A percentile compares a stretch with the other conserved stretches of the same genome.
Conservation (phyloP, 2,329 filamentous ascomycete genomes). For the Aureobasidium sp. region DNA sequence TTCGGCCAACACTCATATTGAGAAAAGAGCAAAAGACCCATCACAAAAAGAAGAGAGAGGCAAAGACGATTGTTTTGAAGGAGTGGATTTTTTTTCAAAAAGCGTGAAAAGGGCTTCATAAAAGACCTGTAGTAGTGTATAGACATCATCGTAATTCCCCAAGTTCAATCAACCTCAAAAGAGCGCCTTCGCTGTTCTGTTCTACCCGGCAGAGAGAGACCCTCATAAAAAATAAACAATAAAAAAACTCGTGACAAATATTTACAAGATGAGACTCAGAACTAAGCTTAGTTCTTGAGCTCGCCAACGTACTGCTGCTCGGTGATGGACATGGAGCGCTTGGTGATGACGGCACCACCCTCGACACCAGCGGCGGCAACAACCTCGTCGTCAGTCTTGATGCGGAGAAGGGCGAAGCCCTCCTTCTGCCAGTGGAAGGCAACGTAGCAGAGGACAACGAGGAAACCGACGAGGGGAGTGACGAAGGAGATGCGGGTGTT, state of each 20-base stretch:
- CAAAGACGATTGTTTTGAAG: constrained; percentile 19
- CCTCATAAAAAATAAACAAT: background rate
- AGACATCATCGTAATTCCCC: background rate
- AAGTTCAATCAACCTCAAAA: background rate
- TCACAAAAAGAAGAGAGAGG: background rate
- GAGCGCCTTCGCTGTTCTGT: constrained; percentile 15
- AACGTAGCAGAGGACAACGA: constrained; percentile 33
- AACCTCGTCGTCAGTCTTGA: constrained; percentile 26
- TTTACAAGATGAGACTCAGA: background rate
- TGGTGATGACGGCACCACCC: constrained; percentile 25
- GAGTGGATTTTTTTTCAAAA: background rate
- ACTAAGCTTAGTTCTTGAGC: constrained; percentile 9
- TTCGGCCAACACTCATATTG: no score
- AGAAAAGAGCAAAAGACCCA: background rate
- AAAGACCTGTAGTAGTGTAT: background rate
- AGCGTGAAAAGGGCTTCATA: background rate
- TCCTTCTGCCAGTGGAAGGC: constrained; percentile 28
- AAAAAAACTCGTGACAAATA: constrained; percentile 6
- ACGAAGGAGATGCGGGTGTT: constrained; percentile 38
- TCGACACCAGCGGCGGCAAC: constrained; percentile 28
- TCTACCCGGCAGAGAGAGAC: background rate
- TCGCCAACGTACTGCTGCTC: constrained; percentile 6
- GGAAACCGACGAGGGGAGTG: constrained; percentile 39
- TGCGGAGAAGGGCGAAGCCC: constrained; percentile 28
- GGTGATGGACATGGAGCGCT: constrained; percentile 15